Evolutionary conservation across 352 stramenopile species (phyloP).

Genomic region (Pythium apleroticum): DNA sequence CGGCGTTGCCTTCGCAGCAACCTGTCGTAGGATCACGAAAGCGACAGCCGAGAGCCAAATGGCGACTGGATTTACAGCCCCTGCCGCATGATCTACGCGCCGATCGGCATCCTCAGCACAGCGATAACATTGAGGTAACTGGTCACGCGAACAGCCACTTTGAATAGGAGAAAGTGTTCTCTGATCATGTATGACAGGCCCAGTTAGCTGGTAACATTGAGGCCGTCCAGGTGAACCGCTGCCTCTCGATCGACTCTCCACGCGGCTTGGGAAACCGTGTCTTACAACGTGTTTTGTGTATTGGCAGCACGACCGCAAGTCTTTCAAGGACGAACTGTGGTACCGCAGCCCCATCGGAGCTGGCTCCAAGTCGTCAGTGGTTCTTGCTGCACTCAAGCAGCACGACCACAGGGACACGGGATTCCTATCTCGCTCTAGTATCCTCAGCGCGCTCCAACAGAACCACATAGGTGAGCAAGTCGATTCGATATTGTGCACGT

Average conservation of each 20-base stretch:
- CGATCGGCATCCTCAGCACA: background rate
- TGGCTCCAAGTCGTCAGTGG: constrained; percentile 47
- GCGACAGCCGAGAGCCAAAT: constrained; percentile 16
- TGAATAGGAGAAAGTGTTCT: too few relatives aligned
- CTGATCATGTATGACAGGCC: background rate
- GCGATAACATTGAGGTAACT: constrained; percentile 2
- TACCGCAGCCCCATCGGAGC: constrained; percentile 47
- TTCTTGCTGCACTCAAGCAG: constrained; percentile 44
- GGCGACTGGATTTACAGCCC: constrained; percentile 20
- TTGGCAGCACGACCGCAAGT: constrained; percentile 34
- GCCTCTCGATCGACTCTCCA: background rate
- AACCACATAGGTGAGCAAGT: constrained; percentile 34
- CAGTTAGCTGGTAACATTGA: constrained; percentile 21
- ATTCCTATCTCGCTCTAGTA: constrained; percentile 32
- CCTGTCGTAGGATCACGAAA: background rate
- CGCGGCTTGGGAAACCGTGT: too few relatives aligned
- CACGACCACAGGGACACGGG: constrained; percentile 38
- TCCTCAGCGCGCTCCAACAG: constrained; percentile 38
- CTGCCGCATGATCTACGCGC: background rate
- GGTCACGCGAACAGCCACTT: too few relatives aligned
- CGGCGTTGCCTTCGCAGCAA: background rate
- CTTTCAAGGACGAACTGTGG: constrained; percentile 63
- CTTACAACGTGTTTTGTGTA: background rate
- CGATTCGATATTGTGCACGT: too few relatives aligned
- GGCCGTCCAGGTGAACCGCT: constrained; percentile 13